Percentiles rank a stretch among this genome's conserved stretches.
Conservation (phyloP, 345 rosid species). For the Eucalyptus fibrosa region DNA sequence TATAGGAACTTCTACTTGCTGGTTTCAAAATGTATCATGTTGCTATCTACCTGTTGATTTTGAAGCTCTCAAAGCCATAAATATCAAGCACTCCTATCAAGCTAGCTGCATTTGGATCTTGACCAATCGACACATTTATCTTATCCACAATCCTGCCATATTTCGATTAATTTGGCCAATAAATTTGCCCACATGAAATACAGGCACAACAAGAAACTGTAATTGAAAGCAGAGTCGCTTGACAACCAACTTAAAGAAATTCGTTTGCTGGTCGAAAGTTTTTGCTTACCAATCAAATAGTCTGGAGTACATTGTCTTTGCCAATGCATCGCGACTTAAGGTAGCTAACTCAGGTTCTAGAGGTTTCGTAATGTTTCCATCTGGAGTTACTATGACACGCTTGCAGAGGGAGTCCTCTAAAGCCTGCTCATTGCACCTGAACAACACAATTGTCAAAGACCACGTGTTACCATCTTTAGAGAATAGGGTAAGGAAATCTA, state of each 20-base stretch:
- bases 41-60: slow-evolving; percentile 61
- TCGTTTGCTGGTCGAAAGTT: slow-evolving; percentile 44
- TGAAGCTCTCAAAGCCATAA: slow-evolving; percentile 97
- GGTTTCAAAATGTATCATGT: neutral
- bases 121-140: slow-evolving; percentile 88
- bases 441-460: neutral
- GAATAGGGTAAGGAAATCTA: neutral
- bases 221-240: neutral
- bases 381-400: slow-evolving; percentile 99
- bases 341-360: slow-evolving; percentile 81
- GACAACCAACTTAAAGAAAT: slow-evolving; percentile 69
- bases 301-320: slow-evolving; percentile 90
- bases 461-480: neutral
- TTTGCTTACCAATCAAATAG: slow-evolving; percentile 85
- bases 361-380: slow-evolving; percentile 91
- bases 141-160: slow-evolving; percentile 84
- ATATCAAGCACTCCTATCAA: slow-evolving; percentile 98
- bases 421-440: slow-evolving; percentile 78
- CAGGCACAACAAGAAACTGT: neutral
- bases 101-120: slow-evolving; percentile 92
- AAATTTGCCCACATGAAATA: neutral
- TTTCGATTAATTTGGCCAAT: neutral
- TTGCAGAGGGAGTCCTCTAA: slow-evolving; percentile 90
- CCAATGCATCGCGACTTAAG: slow-evolving; percentile 90
- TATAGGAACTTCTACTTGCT: neutral